Evolutionary conservation across 495 filamentous ascomycete genomes (phyloP), one percentile per base, ranked within the genome.

Genomic region (Mytilinidion resinicola): DNA sequence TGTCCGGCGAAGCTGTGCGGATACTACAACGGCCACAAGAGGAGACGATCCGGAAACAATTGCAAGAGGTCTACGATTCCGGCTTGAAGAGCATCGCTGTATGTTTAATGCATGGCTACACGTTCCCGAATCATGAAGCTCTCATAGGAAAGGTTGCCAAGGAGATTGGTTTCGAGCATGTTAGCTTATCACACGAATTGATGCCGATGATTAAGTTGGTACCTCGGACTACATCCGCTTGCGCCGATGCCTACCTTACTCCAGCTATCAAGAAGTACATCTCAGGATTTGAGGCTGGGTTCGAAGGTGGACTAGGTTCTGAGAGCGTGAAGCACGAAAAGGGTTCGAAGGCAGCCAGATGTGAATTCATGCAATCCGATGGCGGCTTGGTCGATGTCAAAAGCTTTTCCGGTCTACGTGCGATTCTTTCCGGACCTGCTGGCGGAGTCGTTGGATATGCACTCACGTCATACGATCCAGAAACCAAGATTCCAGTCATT

Each of bases 221-320:
- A 0, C 87, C 92, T 25, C 77, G 93, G 54, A 92, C 90, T 11
- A 96, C 91, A 9, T 95, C 89, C 14, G 89, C 93, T 9, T 95
- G 90, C 30, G 93, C 92, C 6, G 93, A 98, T 75, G 93, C 93
- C 4, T 98, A 98, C 68, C 80, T 98, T 5, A 97, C 93, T 1
- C 93, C 93, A 0, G 88, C 91, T 9, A 97, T 98, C 66, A 90
- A 90, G 69, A 90, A 91, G 70, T 98, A 98, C 69, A 95, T 97
- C 64, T 78, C 84, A 33, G 92, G 91, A 2, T 97, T 98, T 62
- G 84, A 87, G 51, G 78, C 77, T 47, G 86, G 87, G 0, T 91
- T 92, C 64, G 77, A 77, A 33, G 85, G 87, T 14, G 86, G 85
- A 0, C 69, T 90, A 3, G 87, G 86, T 8, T 78, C 80, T 5